Percentiles rank a stretch among this genome's conserved stretches.
Conservation (phyloP, 495 filamentous ascomycete species). For the Xylaria grammica region DNA sequence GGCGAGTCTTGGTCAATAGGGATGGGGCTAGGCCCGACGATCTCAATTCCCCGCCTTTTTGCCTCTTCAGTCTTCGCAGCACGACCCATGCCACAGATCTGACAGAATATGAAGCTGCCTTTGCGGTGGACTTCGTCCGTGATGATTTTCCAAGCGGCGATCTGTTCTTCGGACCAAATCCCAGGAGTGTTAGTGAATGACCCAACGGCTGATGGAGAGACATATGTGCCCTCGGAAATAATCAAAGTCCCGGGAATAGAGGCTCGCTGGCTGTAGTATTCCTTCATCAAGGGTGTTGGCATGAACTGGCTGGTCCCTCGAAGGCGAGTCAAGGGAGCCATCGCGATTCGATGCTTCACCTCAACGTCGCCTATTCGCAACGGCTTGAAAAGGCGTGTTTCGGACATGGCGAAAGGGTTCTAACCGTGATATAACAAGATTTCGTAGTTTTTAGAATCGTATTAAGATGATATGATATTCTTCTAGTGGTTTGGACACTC, state of each 20-base stretch:
- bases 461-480: not conserved
- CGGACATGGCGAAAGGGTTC: constrained; percentile 9
- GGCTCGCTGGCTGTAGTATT: constrained; percentile 66
- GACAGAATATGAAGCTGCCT: constrained; percentile 62
- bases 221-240: constrained; percentile 67
- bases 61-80: constrained; percentile 40
- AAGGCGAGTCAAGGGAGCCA: constrained; percentile 54
- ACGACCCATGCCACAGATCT: constrained; percentile 59
- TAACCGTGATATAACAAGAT: not conserved
- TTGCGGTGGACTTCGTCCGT: constrained; percentile 67
- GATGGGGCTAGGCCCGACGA: constrained; percentile 54
- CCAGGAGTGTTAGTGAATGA: constrained; percentile 58
- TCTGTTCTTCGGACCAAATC: constrained; percentile 61
- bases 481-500: not conserved
- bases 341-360: constrained; percentile 47
- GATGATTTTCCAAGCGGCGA: constrained; percentile 61
- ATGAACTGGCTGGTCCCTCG: constrained; percentile 50
- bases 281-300: constrained; percentile 49
- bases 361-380: constrained; percentile 40
- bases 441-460: not conserved
- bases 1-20: constrained; percentile 45
- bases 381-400: constrained; percentile 40
- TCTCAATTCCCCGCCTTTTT: constrained; percentile 39
- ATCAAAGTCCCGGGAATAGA: constrained; percentile 63
- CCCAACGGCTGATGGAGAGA: constrained; percentile 23